phyloP scores from a whole-genome alignment of 371 early-diverging fungal genomes.

The Circinella minor region DNA sequence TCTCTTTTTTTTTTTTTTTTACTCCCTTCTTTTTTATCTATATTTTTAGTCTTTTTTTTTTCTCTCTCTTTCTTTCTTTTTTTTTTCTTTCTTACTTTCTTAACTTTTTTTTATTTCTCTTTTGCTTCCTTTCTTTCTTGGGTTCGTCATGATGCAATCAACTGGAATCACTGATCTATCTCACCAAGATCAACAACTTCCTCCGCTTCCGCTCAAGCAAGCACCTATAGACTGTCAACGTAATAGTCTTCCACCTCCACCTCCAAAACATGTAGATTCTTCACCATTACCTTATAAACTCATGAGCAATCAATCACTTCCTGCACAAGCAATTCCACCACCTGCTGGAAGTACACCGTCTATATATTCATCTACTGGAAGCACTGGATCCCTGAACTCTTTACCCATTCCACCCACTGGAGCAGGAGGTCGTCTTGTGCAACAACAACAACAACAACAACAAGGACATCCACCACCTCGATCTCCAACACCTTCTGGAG shows the following conservation, averaged over 20 bases:
- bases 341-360: background rate
- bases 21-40: background rate
- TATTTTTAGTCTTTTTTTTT: background rate
- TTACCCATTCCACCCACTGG: background rate
- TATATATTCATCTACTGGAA: conserved; percentile 5
- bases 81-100: background rate
- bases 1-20: background rate
- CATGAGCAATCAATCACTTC: background rate
- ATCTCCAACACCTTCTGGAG: conserved; percentile 15
- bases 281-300: conserved; percentile 1
- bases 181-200: conserved; percentile 5
- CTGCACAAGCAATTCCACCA: background rate
- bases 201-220: conserved; percentile 8
- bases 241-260: conserved; percentile 11
- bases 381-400: conserved; percentile 2
- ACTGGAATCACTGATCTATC: background rate
- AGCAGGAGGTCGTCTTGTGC: background rate
- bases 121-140: too few species aligned
- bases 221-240: background rate
- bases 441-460: background rate
- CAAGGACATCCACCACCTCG: background rate
- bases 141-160: conserved; percentile 10
- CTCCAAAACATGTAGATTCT: conserved; percentile 11
- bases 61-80: background rate
- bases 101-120: too few species aligned